A percentile compares a stretch with the other conserved stretches of the same genome.
phyloP scores from a whole-genome alignment of 139 green algal genomes.

The Micractinium sp. region DNA sequence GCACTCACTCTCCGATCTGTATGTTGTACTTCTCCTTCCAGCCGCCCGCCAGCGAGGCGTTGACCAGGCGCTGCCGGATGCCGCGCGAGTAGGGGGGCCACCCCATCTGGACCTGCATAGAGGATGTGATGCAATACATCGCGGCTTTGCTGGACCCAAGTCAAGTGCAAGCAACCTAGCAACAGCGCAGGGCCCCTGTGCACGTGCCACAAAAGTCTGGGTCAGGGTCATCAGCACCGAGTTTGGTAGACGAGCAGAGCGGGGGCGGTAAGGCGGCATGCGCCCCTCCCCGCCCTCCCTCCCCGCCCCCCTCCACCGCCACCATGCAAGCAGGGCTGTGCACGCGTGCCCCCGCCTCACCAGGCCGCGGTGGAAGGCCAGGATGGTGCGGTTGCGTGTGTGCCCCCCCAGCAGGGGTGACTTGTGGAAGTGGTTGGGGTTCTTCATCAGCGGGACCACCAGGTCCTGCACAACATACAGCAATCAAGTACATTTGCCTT shows the following conservation, averaged over 20 bases:
- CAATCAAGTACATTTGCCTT: too few relatives aligned
- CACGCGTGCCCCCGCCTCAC: neutral
- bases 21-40: slow-evolving; percentile 58
- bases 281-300: too few relatives aligned
- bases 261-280: too few relatives aligned
- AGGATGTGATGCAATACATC: too few relatives aligned
- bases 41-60: neutral
- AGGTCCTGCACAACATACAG: slow-evolving; percentile 52
- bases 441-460: slow-evolving; percentile 56
- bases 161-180: too few relatives aligned
- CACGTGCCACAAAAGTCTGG: too few relatives aligned
- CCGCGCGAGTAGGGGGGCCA: slow-evolving; percentile 29
- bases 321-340: too few relatives aligned
- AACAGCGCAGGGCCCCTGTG: too few relatives aligned
- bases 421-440: slow-evolving; percentile 44
- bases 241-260: too few relatives aligned
- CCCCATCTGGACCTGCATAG: slow-evolving; percentile 5
- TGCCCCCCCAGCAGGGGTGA: slow-evolving; percentile 48
- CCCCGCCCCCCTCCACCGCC: too few relatives aligned
- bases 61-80: slow-evolving; percentile 33
- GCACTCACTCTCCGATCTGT: slow-evolving; percentile 38
- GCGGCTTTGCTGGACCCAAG: too few relatives aligned
- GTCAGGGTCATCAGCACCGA: too few relatives aligned
- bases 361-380: slow-evolving; percentile 38
- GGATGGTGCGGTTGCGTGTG: neutral